These are phyloP conservation scores for Boletus tomentosulus DNA, from an alignment of 768 basidiomycete species.

Conservation along the genomic window DNA sequence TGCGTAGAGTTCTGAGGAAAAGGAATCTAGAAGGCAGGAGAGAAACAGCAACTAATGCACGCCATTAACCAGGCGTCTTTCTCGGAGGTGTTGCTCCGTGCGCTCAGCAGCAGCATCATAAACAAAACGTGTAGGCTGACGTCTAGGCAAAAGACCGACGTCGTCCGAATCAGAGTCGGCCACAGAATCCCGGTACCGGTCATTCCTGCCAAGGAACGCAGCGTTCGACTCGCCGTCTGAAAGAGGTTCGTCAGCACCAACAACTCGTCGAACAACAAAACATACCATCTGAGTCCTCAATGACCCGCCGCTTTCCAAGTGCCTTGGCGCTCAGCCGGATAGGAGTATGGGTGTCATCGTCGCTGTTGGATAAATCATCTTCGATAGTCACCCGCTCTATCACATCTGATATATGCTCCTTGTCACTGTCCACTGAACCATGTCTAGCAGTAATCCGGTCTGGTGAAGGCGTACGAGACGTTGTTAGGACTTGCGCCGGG, in stretches of 20 bases:
- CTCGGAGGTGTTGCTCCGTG: constrained; percentile 53
- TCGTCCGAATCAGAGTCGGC: constrained; percentile 53
- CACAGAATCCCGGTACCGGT: constrained; percentile 30
- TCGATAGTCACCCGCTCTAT: constrained; percentile 28
- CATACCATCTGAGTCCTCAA: constrained; percentile 47
- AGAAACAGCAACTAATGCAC: constrained; percentile 40
- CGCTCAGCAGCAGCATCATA: constrained; percentile 92
- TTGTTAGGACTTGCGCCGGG: constrained; percentile 41
- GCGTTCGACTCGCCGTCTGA: constrained; percentile 52
- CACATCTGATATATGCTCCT: constrained; percentile 22
- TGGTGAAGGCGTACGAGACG: constrained; percentile 72
- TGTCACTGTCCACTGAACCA: constrained; percentile 22
- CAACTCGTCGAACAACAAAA: not conserved
- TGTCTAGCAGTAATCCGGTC: constrained; percentile 33
- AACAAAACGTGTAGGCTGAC: constrained; percentile 64
- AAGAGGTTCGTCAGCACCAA: not conserved
- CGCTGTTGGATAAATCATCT: constrained; percentile 19
- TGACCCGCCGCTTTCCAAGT: constrained; percentile 73
- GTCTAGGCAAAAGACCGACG: constrained; percentile 29
- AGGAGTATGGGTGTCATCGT: constrained; percentile 36
- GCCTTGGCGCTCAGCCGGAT: constrained; percentile 79
- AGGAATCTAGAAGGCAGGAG: no score
- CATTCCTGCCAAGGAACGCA: constrained; percentile 44
- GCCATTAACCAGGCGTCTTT: constrained; percentile 42
- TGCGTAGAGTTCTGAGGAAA: no score